Percentiles rank a stretch among this genome's conserved stretches.
These are phyloP conservation scores for Cochlearia excelsa DNA, from an alignment of 345 rosid species.

Conservation along the genomic window DNA sequence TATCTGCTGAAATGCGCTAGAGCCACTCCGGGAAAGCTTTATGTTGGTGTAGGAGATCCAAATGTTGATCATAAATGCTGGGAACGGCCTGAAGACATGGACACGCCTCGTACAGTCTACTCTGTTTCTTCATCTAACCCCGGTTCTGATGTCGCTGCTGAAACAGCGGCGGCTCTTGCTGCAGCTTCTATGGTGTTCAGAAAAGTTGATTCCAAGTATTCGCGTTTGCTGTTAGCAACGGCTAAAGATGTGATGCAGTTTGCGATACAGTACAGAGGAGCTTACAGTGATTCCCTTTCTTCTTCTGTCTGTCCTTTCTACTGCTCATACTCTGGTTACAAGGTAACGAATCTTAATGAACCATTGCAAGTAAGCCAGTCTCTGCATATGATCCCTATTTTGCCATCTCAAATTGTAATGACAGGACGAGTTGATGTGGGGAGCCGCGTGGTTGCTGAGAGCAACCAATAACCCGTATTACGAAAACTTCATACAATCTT, in stretches of 20 bases:
- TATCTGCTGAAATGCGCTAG: slow-evolving; percentile 85
- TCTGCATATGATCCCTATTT: neutral
- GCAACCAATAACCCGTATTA: slow-evolving; percentile 61
- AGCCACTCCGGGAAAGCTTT: slow-evolving; percentile 70
- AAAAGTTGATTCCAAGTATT: slow-evolving; percentile 53
- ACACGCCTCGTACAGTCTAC: slow-evolving; percentile 66
- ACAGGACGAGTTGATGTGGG: slow-evolving; percentile 92
- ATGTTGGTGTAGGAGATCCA: slow-evolving; percentile 93
- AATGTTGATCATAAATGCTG: slow-evolving; percentile 86
- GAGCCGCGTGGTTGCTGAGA: slow-evolving; percentile 77
- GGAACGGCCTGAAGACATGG: slow-evolving; percentile 98
- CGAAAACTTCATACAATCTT: slow-evolving; percentile 54
- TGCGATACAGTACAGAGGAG: slow-evolving; percentile 67
- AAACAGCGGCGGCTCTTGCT: slow-evolving; percentile 78
- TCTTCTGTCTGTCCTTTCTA: slow-evolving; percentile 76
- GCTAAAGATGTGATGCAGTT: slow-evolving; percentile 68
- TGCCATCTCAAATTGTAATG: neutral
- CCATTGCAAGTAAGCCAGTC: neutral
- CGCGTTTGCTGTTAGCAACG: slow-evolving; percentile 52
- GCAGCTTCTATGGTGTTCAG: slow-evolving; percentile 80
- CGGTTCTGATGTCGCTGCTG: slow-evolving; percentile 91
- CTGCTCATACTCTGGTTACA: slow-evolving; percentile 83
- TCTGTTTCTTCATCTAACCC: slow-evolving; percentile 68
- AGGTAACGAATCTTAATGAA: slow-evolving; percentile 38
- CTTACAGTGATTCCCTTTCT: slow-evolving; percentile 77